Evolutionary conservation across 371 early-diverging fungal species (phyloP), one percentile per base, ranked within the genome.

Genomic region (Haplosporangium sp.): DNA sequence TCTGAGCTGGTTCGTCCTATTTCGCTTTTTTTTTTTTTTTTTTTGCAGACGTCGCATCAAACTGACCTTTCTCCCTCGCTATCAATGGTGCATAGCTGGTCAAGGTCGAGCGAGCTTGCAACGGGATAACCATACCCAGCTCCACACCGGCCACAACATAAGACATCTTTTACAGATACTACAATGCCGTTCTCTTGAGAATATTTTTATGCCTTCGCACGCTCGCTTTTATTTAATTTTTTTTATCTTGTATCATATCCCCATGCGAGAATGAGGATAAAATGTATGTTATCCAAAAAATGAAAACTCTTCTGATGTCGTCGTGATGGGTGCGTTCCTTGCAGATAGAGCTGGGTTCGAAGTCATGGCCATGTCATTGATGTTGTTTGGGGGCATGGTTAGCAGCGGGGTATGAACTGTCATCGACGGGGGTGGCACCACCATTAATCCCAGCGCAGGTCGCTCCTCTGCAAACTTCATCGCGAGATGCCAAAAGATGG

Each of bases 401-500:
- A 73, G 29, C 41, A 73, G 48, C 3, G 74, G 74, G 8, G 74
- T 73, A 46, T 73, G 74, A 23, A 73, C 74, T 0, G 74, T 59
- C 29, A 73, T 13, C 1, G 74, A 64, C 11, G 74, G 69, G 6
- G 68, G 69, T 0, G 74, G 69, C 20, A 60, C 41, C 16, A 70
- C 76, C 43, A 54, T 50, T 43, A 69, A 40, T 51, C 76, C 70
- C 54, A 69, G 38, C 1, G 23, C 53, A 0, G 70, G 76, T 21
- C 62, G 58, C 16, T 66, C 67, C 63, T 59, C 67, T 14, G 70
- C 51, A 69, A 70, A 69, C 46, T 70, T 62, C 43, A 52, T 58
- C 40, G 71, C 64, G 50, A 86, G 47, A 73, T 85, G 86, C 88
- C 89, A 89, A 77, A 84, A 81, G 45, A 95, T 85, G 4, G 95